These are phyloP conservation scores for Mycosphaerella sp. DNA, from an alignment of 2,329 filamentous ascomycete species.

Conservation along the genomic window DNA sequence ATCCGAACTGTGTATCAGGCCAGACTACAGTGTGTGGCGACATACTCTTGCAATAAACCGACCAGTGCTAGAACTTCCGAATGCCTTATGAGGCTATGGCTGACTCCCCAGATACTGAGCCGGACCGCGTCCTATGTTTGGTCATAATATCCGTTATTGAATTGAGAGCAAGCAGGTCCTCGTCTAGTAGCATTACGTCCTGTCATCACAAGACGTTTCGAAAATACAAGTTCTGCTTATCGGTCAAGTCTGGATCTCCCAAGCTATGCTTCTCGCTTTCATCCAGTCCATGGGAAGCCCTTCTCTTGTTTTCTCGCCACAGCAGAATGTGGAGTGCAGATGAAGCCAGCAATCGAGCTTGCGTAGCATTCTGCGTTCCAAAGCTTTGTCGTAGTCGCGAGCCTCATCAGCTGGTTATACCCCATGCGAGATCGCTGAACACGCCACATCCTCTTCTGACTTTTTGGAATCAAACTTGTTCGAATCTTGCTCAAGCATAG, in stretches of 20 bases:
- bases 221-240: conserved; percentile 15
- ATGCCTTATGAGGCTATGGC: too few species aligned
- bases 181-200: too few species aligned
- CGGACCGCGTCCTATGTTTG: too few species aligned
- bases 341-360: conserved; percentile 12
- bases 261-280: conserved; percentile 10
- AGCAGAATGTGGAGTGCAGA: conserved; percentile 15
- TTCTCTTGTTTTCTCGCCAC: conserved; percentile 10
- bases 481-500: background rate
- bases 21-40: too few species aligned
- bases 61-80: too few species aligned
- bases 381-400: background rate
- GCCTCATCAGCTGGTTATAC: background rate
- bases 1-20: too few species aligned
- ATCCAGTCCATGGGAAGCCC: conserved; percentile 2
- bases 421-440: background rate
- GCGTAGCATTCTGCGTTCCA: background rate
- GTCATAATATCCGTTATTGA: too few species aligned
- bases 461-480: too few species aligned
- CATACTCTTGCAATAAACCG: too few species aligned
- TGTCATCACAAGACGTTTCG: conserved; percentile 9
- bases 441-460: background rate
- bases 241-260: conserved; percentile 13
- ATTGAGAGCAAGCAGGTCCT: too few species aligned
- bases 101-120: too few species aligned